Percentiles rank a stretch among this genome's conserved stretches.
phyloP scores from a whole-genome alignment of 2,329 filamentous ascomycete genomes.

The Venturia carpophila region DNA sequence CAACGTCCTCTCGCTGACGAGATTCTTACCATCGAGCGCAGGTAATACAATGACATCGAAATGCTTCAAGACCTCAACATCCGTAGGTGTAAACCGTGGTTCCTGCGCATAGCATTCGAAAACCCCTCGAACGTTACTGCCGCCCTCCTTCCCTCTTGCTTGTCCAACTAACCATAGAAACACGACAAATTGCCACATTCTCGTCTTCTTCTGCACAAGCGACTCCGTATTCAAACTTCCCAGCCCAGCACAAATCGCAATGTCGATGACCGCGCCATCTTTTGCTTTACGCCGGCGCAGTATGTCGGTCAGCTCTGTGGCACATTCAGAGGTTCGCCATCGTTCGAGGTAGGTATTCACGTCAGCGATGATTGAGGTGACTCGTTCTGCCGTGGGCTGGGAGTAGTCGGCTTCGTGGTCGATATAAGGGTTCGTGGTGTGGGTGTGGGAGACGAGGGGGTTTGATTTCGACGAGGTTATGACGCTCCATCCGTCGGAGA shows the following conservation, averaged over 20 bases:
- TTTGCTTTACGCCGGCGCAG: neutral
- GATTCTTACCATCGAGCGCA: neutral
- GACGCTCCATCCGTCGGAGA: slow-evolving; percentile 18
- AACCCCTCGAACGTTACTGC: neutral
- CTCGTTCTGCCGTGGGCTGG: neutral
- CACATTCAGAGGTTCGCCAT: neutral
- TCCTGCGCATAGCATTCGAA: slow-evolving; percentile 18
- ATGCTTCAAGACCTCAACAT: slow-evolving; percentile 7
- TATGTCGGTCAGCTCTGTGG: neutral
- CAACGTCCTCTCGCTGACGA: slow-evolving; percentile 10
- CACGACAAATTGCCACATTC: slow-evolving; percentile 16
- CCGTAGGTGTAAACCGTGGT: slow-evolving; percentile 15
- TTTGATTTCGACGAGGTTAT: slow-evolving; percentile 7
- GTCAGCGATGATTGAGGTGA: neutral
- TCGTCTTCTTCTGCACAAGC: neutral
- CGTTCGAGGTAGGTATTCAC: slow-evolving; percentile 7
- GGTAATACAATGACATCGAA: slow-evolving; percentile 14
- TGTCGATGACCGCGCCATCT: neutral
- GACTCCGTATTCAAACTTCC: slow-evolving; percentile 1
- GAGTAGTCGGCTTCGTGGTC: slow-evolving; percentile 8
- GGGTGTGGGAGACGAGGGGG: neutral
- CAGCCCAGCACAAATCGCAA: slow-evolving; percentile 5
- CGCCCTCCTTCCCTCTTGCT: neutral
- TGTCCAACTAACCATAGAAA: slow-evolving; percentile 12
- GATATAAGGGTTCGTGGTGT: neutral